A percentile compares a stretch with the other conserved stretches of the same genome.
Evolutionary conservation across 768 basidiomycete species (phyloP).

Genomic region (Boletus subcaerulescens): DNA sequence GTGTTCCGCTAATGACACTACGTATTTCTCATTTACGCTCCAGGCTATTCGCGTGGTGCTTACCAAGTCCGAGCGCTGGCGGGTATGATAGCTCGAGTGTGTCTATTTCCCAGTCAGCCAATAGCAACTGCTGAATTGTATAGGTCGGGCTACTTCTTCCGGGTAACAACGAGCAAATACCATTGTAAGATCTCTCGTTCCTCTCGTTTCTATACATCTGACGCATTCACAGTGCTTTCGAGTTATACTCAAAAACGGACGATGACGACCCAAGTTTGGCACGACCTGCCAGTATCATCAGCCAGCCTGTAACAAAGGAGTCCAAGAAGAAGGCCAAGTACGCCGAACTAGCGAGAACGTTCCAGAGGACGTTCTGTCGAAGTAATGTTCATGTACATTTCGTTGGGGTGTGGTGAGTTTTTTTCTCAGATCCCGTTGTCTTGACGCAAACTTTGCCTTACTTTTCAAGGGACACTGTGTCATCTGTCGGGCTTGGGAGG

Average conservation of each 20-base stretch:
- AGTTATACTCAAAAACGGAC: constrained; percentile 33
- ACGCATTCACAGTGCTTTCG: constrained; percentile 33
- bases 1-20: background rate
- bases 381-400: constrained; percentile 39
- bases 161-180: constrained; percentile 41
- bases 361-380: constrained; percentile 38
- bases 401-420: constrained; percentile 41
- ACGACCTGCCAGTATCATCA: constrained; percentile 11
- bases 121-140: background rate
- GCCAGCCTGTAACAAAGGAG: constrained; percentile 1
- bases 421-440: background rate
- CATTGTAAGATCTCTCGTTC: constrained; percentile 28
- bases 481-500: constrained; percentile 40
- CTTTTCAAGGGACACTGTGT: constrained; percentile 43
- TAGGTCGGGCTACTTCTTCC: constrained; percentile 42
- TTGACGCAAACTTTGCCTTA: background rate
- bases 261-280: constrained; percentile 13
- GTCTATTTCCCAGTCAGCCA: background rate
- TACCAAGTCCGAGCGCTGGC: constrained; percentile 44
- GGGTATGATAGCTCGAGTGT: constrained; percentile 42
- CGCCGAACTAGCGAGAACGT: constrained; percentile 24
- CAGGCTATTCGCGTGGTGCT: constrained; percentile 49
- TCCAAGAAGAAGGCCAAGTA: constrained; percentile 14
- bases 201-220: background rate
- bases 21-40: background rate